Conservation (phyloP, 2,329 filamentous ascomycete species). For the Pseudocercospora eumusae region DNA sequence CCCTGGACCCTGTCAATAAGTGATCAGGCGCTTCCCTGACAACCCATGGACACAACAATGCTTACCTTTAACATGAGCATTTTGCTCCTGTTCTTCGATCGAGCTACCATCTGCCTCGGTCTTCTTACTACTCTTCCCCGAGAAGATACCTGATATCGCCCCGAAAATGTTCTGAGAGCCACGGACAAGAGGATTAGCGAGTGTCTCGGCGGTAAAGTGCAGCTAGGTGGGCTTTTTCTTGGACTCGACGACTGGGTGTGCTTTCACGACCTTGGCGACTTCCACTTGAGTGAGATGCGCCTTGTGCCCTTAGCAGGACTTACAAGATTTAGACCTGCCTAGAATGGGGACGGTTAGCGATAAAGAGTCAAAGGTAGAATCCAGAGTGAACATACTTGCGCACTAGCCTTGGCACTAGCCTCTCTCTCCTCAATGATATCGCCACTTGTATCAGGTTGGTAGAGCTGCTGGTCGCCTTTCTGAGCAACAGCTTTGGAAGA, state of each 20-base stretch:
- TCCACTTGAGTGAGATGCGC: neutral
- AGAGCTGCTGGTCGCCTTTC: constrained; percentile 21
- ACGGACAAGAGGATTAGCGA: neutral
- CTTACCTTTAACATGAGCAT: constrained; percentile 34
- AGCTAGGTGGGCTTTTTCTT: neutral
- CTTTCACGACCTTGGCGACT: too few relatives aligned
- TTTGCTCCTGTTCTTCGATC: constrained; percentile 37
- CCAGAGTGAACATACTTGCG: constrained; percentile 32
- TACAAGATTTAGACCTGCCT: constrained; percentile 42
- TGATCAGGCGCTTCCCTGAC: neutral
- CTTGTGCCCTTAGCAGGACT: neutral
- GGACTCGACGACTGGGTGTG: too few relatives aligned
- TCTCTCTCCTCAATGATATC: constrained; percentile 36
- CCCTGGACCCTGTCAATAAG: constrained; percentile 26
- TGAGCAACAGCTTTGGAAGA: constrained; percentile 21
- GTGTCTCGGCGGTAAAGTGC: neutral
- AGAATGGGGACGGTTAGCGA: neutral
- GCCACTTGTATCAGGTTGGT: constrained; percentile 18
- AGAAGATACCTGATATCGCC: constrained; percentile 40
- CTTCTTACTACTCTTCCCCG: constrained; percentile 38
- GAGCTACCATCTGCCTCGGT: constrained; percentile 36
- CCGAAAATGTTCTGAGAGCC: constrained; percentile 37
- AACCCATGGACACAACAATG: neutral
- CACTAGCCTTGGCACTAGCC: constrained; percentile 38
- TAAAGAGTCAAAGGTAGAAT: neutral